Evolutionary conservation across 352 stramenopile genomes (phyloP), one percentile per base, ranked within the genome.

Genomic region (Pythium volutum): DNA sequence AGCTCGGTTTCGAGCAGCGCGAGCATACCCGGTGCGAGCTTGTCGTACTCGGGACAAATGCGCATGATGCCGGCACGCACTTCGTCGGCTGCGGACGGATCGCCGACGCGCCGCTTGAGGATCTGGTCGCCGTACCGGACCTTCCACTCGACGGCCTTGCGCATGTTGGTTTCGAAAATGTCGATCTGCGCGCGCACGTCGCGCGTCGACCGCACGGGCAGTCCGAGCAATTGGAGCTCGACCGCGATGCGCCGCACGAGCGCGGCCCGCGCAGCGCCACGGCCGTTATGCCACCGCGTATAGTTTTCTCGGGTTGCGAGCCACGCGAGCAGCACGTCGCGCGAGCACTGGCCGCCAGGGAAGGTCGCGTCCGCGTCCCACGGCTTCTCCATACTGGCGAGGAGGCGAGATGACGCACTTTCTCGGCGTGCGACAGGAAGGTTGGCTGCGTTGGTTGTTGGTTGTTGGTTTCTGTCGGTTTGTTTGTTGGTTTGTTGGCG

Each of bases 281-380:
- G 20, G 47, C 27, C 47, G 27, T 36, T 18, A 12, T 33, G 52
- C 52, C 52, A 59, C 10, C 52, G 52, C 36, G 36, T 41, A 14
- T 39, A 59, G 23, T 50, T 59, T 14, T 31, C 52, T 15, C 11
- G 29, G 5, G 20, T 3, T 22, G n/a, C n/a, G 20, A 59, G 36
- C 52, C 36, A 59, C 36, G 23, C 52, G 22, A 59, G 2, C 22
- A 59, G 52, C 16, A 59, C 23, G 25, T 59, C 52, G 4, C 14
- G 22, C 22, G 36, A 48, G 36, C 9, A 48, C 52, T 59, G 25
- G 52, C 34, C 52, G 38, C 29, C 11, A 8, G 29, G 12, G n/a
- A 22, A 14, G 14, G 36, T 14, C 23, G 27, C 36, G 23, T 59
- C 36, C 34, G 34, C 52, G 50, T 57, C 52, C 36, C 52, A 59